Evolutionary conservation across 2,329 filamentous ascomycete species (phyloP).

Genomic region (Xylariaceae sp.): DNA sequence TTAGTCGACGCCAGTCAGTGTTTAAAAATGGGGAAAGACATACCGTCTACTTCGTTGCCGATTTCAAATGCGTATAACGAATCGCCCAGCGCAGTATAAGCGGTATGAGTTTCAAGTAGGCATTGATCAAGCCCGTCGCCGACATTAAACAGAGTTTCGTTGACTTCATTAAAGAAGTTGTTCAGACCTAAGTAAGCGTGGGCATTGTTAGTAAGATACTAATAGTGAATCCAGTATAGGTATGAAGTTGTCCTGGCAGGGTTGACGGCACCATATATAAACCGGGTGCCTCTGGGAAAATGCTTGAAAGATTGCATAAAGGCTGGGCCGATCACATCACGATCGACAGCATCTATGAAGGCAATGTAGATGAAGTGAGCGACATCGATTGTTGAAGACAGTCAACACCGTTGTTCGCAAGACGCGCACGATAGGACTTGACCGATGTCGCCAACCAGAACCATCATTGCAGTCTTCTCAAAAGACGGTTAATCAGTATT

Average conservation of each 20-base stretch:
- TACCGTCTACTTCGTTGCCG: conserved; percentile 6
- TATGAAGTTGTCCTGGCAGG: background rate
- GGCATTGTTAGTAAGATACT: background rate
- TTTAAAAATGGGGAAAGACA: background rate
- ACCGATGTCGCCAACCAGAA: no score
- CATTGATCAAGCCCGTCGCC: conserved; percentile 3
- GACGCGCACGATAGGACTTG: no score
- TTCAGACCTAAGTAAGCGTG: background rate
- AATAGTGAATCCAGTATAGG: background rate
- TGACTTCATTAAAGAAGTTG: conserved; percentile 6
- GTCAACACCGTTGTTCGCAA: no score
- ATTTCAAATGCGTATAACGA: conserved; percentile 7
- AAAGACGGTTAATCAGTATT: no score
- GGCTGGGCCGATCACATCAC: conserved; percentile 1
- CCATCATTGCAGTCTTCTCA: no score
- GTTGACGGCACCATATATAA: conserved; percentile 2
- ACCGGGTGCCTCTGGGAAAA: conserved; percentile 1
- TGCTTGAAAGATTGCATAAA: conserved; percentile 6
- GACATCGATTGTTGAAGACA: no score
- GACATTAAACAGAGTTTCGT: conserved; percentile 8
- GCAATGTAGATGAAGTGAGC: no score
- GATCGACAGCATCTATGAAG: background rate
- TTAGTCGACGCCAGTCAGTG: background rate
- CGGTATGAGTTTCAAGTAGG: background rate
- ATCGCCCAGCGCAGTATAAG: conserved; percentile 1